Evolutionary conservation across 208 protist species (phyloP), one percentile per base, ranked within the genome.

Genomic region (Acanthamoeba healyi): DNA sequence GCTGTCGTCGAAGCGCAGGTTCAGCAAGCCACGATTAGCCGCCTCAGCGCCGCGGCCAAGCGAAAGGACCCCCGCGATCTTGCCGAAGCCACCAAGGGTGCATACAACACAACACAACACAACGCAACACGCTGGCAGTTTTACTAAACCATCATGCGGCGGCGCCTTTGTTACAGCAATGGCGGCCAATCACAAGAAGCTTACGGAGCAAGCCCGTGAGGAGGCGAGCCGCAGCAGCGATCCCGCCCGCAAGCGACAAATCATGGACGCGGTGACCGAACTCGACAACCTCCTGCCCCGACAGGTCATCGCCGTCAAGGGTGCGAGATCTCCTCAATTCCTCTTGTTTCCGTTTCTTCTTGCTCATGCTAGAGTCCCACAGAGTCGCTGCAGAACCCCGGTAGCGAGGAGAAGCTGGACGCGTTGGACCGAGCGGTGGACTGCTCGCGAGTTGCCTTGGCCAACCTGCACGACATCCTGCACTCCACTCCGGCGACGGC

Each of bases 231-330:
- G 54, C 54, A 38, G 5, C 34, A 44, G 26, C 26, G 87, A 92
- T n/a, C 56, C 87, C 42, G n/a, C 32, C 22, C 34, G 87, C 26
- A 92, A 92, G 63, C 14, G n/a, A 9, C 32, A 77, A 12, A 6
- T 92, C 6, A 6, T 92, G 87, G 87, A 92, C 0, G n/a, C 26
- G 26, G 46, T 92, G 26, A 12, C 58, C 32, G 87, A 92, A n/a
- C 87, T 92, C n/a, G 87, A 92, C 12, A 74, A 49, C 87, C 63
- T 92, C 56, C 87, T 92, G 26, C 87, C 87, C 9, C 34, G 61
- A 1, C 87, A 92, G 40, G 40, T 92, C 87, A 92, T 51, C 56
- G 54, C 87, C 19, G 87, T 74, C 19, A 92, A 92, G 40, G 87
- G 61, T 49, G 34, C 63, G 87, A 12, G 0, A 24, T 9, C 26